phyloP scores from a whole-genome alignment of 495 filamentous ascomycete species.

The Podospora pseudoanserina region DNA sequence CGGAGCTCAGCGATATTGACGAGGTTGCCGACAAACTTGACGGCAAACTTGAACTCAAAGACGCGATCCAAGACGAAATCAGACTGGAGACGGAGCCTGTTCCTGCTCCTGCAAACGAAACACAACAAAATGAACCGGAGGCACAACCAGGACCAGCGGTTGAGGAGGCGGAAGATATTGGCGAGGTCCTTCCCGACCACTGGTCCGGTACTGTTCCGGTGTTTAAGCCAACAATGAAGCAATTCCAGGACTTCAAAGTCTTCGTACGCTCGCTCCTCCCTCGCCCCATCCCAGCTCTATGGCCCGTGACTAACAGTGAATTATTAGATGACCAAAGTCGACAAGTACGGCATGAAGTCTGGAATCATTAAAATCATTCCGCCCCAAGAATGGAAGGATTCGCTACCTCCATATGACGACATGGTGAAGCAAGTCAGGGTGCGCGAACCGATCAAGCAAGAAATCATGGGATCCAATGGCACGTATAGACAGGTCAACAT shows the following conservation, averaged over 20 bases:
- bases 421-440: slow-evolving; percentile 86
- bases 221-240: slow-evolving; percentile 91
- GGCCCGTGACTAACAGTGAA: slow-evolving; percentile 17
- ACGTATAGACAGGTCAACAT: slow-evolving; percentile 96
- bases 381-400: slow-evolving; percentile 87
- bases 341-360: slow-evolving; percentile 93
- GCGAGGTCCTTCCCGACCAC: slow-evolving; percentile 73
- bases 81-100: slow-evolving; percentile 14
- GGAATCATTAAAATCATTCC: slow-evolving; percentile 96
- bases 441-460: slow-evolving; percentile 95
- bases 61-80: slow-evolving; percentile 13
- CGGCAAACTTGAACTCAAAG: slow-evolving; percentile 27
- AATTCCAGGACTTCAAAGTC: slow-evolving; percentile 85
- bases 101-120: slow-evolving; percentile 2
- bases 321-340: slow-evolving; percentile 68
- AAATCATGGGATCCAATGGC: slow-evolving; percentile 90
- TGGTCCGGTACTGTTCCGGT: slow-evolving; percentile 90
- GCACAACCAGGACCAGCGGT: slow-evolving; percentile 28
- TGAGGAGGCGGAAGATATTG: slow-evolving; percentile 64
- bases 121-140: slow-evolving; percentile 12
- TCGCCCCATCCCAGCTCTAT: neutral
- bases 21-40: slow-evolving; percentile 35
- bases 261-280: slow-evolving; percentile 52
- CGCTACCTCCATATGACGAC: slow-evolving; percentile 73
- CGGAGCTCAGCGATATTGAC: slow-evolving; percentile 56